Conservation (phyloP, 306 rosid species). For the Cicer yamashitae region DNA sequence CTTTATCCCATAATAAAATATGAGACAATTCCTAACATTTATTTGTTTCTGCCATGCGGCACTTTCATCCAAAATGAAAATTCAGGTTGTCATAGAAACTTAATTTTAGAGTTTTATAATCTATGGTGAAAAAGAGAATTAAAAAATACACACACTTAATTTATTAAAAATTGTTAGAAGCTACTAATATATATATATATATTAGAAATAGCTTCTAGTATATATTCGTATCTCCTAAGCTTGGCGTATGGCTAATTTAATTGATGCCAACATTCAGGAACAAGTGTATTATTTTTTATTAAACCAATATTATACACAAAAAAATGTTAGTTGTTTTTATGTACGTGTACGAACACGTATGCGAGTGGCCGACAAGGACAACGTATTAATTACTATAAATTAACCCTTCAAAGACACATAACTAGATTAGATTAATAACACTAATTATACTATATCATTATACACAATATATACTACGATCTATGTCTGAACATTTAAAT, state of each 20-base stretch:
- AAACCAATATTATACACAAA: too few species aligned
- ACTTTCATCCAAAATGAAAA: too few species aligned
- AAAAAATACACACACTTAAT: neutral
- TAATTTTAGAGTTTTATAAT: too few species aligned
- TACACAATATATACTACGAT: neutral
- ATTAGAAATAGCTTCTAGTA: too few species aligned
- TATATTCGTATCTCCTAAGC: too few species aligned
- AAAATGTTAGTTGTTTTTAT: too few species aligned
- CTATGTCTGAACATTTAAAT: neutral
- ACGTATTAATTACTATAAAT: conserved; percentile 11
- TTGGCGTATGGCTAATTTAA: too few species aligned
- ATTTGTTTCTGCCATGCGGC: too few species aligned
- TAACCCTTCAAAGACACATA: conserved; percentile 12
- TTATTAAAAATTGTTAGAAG: conserved; percentile 12
- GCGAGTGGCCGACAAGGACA: conserved; percentile 31
- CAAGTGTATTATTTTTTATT: conserved; percentile 3
- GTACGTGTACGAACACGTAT: conserved; percentile 10
- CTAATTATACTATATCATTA: neutral
- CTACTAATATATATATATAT: conserved; percentile 31
- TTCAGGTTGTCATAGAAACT: too few species aligned
- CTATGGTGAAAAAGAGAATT: too few species aligned
- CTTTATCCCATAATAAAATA: too few species aligned
- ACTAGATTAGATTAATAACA: neutral
- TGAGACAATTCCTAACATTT: too few species aligned
- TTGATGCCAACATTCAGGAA: conserved; percentile 14